These are phyloP conservation scores for Nidula niveotomentosa DNA, from an alignment of 1,284 basidiomycete species.

Conservation along the genomic window DNA sequence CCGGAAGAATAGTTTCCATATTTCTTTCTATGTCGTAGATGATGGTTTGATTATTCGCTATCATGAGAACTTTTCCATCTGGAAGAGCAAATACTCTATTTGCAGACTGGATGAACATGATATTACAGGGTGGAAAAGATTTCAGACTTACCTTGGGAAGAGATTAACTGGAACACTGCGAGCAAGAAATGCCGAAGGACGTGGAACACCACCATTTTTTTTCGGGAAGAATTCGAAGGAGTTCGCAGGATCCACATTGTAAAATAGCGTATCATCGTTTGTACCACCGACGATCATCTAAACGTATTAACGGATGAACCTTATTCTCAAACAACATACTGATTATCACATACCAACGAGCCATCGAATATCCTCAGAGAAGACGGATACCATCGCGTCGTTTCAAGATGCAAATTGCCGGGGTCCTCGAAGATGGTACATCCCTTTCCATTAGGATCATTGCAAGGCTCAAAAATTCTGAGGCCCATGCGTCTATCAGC, in stretches of 20 bases:
- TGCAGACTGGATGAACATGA: not conserved
- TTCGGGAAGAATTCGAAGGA: constrained; percentile 54
- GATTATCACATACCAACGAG: constrained; percentile 18
- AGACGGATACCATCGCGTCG: constrained; percentile 44
- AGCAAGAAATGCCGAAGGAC: constrained; percentile 45
- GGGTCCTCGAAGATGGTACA: constrained; percentile 42
- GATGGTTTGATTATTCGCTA: constrained; percentile 43
- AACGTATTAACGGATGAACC: no score
- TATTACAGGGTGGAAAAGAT: not conserved
- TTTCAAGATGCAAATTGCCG: constrained; percentile 32
- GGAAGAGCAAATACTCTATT: constrained; percentile 29
- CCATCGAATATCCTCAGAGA: constrained; percentile 41
- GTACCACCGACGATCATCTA: constrained; percentile 42
- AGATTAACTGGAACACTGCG: constrained; percentile 41
- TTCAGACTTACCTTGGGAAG: constrained; percentile 33
- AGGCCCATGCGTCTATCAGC: constrained; percentile 31
- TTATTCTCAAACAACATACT: no score
- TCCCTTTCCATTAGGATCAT: constrained; percentile 29
- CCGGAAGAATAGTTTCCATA: constrained; percentile 38
- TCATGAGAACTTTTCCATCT: constrained; percentile 41
- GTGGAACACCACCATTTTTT: constrained; percentile 44
- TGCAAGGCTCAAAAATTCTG: constrained; percentile 39
- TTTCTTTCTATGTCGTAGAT: constrained; percentile 45
- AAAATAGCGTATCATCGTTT: constrained; percentile 32
- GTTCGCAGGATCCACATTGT: constrained; percentile 43